Percentiles rank a stretch among this genome's conserved stretches.
Evolutionary conservation across 2,329 filamentous ascomycete genomes (phyloP).

Genomic region (Chrysoporthe puriensis): DNA sequence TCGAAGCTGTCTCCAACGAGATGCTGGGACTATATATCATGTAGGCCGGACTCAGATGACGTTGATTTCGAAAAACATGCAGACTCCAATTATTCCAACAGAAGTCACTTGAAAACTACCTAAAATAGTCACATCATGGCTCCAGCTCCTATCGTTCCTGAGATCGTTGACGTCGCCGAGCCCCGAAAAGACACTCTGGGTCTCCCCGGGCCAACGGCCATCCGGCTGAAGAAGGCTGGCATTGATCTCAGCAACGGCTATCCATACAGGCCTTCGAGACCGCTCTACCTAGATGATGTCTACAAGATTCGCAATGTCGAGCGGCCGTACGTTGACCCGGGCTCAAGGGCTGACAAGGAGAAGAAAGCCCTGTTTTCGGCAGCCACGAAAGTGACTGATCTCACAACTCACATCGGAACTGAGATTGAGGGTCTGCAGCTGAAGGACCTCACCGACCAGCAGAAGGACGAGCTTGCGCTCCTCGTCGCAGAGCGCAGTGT

Average conservation of each 20-base stretch:
- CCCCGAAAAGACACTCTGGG: slow-evolving; percentile 67
- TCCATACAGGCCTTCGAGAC: slow-evolving; percentile 69
- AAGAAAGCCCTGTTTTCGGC: slow-evolving; percentile 64
- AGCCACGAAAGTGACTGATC: slow-evolving; percentile 64
- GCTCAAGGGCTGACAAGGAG: slow-evolving; percentile 65
- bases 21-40: slow-evolving; percentile 16
- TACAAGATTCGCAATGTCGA: slow-evolving; percentile 65
- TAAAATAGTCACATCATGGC: slow-evolving; percentile 40
- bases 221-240: slow-evolving; percentile 67
- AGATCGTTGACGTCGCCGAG: slow-evolving; percentile 65
- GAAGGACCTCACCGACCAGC: slow-evolving; percentile 61
- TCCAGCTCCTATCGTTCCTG: slow-evolving; percentile 62
- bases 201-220: slow-evolving; percentile 59
- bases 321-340: slow-evolving; percentile 61
- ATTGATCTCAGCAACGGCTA: slow-evolving; percentile 73
- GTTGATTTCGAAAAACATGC: neutral
- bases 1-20: neutral
- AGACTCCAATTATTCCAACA: neutral
- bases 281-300: slow-evolving; percentile 71
- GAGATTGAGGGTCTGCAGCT: slow-evolving; percentile 67
- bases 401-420: slow-evolving; percentile 66
- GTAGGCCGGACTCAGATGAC: no score
- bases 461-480: slow-evolving; percentile 64
- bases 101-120: neutral
- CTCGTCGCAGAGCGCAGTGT: slow-evolving; percentile 67